A percentile compares a stretch with the other conserved stretches of the same genome.
phyloP scores from a whole-genome alignment of 495 filamentous ascomycete genomes.

The Platismatia glauca region DNA sequence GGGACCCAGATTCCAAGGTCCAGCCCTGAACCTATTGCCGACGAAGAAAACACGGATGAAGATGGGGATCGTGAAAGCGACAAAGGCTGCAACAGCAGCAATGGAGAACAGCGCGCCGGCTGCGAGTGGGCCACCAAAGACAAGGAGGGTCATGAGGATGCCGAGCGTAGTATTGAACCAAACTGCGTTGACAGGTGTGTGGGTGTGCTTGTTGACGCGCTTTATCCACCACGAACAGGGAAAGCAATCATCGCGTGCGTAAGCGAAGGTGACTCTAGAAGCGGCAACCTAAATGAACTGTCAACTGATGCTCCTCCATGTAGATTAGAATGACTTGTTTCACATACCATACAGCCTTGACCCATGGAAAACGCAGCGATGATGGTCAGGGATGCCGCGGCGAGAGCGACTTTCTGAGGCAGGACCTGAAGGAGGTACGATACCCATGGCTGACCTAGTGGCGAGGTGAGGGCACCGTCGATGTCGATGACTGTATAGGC shows the following conservation, averaged over 20 bases:
- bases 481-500: conserved; percentile 74
- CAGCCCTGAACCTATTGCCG: conserved; percentile 56
- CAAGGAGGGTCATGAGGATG: conserved; percentile 54
- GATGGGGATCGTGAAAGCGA: conserved; percentile 69
- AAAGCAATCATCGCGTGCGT: conserved; percentile 72
- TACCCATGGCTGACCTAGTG: conserved; percentile 68
- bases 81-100: conserved; percentile 64
- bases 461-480: conserved; percentile 47
- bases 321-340: too few relatives aligned
- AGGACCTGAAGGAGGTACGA: conserved; percentile 65
- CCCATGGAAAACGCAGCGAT: conserved; percentile 74
- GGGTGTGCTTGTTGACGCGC: conserved; percentile 54
- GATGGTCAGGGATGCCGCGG: conserved; percentile 61
- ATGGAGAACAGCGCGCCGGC: conserved; percentile 71
- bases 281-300: conserved; percentile 44
- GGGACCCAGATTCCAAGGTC: conserved; percentile 66
- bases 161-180: conserved; percentile 63
- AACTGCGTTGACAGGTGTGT: conserved; percentile 71
- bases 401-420: conserved; percentile 55
- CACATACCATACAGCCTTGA: conserved; percentile 61
- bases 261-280: conserved; percentile 69
- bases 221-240: conserved; percentile 56
- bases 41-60: conserved; percentile 68
- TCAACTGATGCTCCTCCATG: background rate
- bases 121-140: conserved; percentile 57